These are phyloP conservation scores for Eutrema salsugineum DNA, from an alignment of 441 rosid genomes.

Conservation along the genomic window DNA sequence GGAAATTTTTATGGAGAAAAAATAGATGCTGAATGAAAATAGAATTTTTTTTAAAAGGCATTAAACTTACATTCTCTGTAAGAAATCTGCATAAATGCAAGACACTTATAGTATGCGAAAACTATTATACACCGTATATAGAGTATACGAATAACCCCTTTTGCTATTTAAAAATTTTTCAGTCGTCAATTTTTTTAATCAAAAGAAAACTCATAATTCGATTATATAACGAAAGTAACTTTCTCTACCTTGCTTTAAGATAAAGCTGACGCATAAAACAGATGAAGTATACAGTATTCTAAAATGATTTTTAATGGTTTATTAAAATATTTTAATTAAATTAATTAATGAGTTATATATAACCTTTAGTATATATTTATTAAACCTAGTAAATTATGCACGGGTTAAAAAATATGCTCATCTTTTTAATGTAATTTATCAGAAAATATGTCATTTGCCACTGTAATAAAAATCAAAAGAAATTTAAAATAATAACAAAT, in stretches of 20 bases:
- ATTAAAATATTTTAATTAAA: too few species aligned
- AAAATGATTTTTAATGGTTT: not conserved
- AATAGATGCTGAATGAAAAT: not conserved
- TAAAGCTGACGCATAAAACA: conserved; percentile 65
- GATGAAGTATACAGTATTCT: not conserved
- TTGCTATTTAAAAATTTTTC: not conserved
- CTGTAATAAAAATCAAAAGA: too few species aligned
- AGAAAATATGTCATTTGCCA: too few species aligned
- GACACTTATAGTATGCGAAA: not conserved
- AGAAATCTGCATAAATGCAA: not conserved
- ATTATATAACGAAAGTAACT: conserved; percentile 41
- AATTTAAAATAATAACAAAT: not conserved
- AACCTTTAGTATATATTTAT: not conserved
- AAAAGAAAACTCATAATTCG: not conserved
- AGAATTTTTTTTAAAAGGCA: not conserved
- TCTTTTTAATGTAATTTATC: too few species aligned
- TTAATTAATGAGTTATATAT: too few species aligned
- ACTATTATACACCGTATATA: not conserved
- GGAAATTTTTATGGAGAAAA: too few species aligned
- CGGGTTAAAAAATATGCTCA: not conserved
- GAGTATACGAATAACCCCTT: not conserved
- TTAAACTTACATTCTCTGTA: not conserved
- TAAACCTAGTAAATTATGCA: not conserved
- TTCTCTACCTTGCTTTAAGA: conserved; percentile 62
- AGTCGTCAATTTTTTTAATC: not conserved